Evolutionary conservation across 345 rosid species (phyloP).

Genomic region (Eucalyptus lansdowneana): DNA sequence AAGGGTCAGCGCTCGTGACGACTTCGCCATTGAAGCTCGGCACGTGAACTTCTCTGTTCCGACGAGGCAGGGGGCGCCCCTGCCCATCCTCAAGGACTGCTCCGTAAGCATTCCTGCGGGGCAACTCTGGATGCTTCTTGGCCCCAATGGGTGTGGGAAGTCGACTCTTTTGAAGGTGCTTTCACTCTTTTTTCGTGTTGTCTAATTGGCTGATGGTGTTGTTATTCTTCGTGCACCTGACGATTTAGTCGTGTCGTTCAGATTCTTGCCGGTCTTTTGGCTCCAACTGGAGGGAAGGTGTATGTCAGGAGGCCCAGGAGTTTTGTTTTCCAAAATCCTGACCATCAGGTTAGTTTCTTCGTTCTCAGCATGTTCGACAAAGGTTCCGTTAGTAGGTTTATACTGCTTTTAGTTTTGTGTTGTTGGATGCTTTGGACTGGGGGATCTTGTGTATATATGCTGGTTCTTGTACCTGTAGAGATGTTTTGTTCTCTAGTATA

Average conservation of each 20-base stretch:
- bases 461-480: background rate
- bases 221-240: background rate
- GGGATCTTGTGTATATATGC: background rate
- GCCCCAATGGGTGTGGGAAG: conserved; percentile 97
- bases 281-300: conserved; percentile 51
- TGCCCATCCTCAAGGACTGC: conserved; percentile 71
- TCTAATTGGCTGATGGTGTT: background rate
- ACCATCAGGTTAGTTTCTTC: conserved; percentile 63
- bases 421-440: background rate
- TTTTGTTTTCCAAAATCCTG: conserved; percentile 87
- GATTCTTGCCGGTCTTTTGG: conserved; percentile 84
- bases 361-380: background rate
- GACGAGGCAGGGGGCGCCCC: conserved; percentile 34
- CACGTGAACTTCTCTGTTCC: conserved; percentile 53
- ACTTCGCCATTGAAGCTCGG: conserved; percentile 45
- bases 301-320: conserved; percentile 61
- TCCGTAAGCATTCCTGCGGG: conserved; percentile 66
- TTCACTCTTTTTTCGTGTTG: background rate
- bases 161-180: conserved; percentile 89
- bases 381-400: background rate
- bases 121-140: conserved; percentile 90
- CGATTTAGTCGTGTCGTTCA: conserved; percentile 10
- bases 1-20: conserved; percentile 22
- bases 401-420: background rate
- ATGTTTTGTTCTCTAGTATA: background rate